phyloP scores from a whole-genome alignment of 192 early-diverging fungal genomes.

The Podila epicladia region DNA sequence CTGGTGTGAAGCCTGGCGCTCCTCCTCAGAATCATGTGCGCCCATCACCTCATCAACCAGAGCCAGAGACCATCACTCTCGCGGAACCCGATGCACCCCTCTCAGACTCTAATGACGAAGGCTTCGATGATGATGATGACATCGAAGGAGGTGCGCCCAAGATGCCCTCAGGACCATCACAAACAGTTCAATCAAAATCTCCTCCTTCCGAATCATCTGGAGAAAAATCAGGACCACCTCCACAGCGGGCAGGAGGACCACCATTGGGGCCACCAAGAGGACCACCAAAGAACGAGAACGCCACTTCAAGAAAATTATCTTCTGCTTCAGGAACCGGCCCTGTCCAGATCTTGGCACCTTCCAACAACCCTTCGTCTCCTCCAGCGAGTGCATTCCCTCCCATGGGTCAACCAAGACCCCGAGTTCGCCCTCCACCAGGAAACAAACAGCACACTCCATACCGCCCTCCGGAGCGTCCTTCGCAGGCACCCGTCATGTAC shows the following conservation, averaged over 20 bases:
- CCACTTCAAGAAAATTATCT: constrained; percentile 9
- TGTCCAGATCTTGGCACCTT: constrained; percentile 19
- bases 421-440: constrained; percentile 39
- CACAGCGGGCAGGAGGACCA: constrained; percentile 18
- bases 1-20: not conserved
- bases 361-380: constrained; percentile 44
- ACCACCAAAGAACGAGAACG: constrained; percentile 14
- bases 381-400: constrained; percentile 42
- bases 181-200: not conserved
- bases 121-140: constrained; percentile 32
- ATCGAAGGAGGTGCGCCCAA: constrained; percentile 22
- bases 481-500: constrained; percentile 50
- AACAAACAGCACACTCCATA: constrained; percentile 34
- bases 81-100: constrained; percentile 30
- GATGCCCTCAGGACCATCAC: not conserved
- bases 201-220: not conserved
- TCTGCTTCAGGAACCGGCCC: constrained; percentile 14
- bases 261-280: constrained; percentile 43
- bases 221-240: constrained; percentile 8
- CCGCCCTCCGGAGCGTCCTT: constrained; percentile 45
- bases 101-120: constrained; percentile 12
- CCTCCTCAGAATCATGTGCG: constrained; percentile 1
- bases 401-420: constrained; percentile 12
- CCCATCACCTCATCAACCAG: not conserved
- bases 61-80: not conserved